Evolutionary conservation across 2,329 filamentous ascomycete genomes (phyloP).

Genomic region (Xylogone sp.): DNA sequence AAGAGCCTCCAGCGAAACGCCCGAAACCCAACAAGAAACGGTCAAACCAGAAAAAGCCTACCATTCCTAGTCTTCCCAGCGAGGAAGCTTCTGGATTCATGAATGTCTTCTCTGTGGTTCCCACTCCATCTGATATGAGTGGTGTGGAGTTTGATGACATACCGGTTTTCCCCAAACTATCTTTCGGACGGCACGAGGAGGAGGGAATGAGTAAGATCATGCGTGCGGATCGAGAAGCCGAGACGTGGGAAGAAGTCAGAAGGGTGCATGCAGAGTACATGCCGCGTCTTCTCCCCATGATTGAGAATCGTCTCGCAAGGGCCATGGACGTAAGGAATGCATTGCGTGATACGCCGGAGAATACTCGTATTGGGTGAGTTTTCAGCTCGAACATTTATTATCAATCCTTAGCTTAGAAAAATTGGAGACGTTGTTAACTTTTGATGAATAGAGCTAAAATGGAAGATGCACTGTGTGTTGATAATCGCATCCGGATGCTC

Average conservation of each 20-base stretch:
- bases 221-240: conserved; percentile 7
- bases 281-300: conserved; percentile 8
- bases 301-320: conserved; percentile 7
- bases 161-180: conserved; percentile 6
- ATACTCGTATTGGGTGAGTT: conserved; percentile 25
- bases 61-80: neutral
- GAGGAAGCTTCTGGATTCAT: neutral
- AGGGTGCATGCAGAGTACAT: conserved; percentile 6
- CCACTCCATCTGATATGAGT: neutral
- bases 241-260: conserved; percentile 13
- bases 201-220: conserved; percentile 12
- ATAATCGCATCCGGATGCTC: conserved; percentile 30
- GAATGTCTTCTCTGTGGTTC: neutral
- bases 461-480: conserved; percentile 21
- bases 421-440: neutral
- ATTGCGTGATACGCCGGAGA: conserved; percentile 30
- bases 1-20: neutral
- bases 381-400: too few relatives aligned
- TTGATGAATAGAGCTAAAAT: conserved; percentile 21
- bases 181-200: conserved; percentile 10
- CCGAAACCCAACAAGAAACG: neutral
- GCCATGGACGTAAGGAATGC: conserved; percentile 7
- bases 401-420: neutral
- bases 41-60: neutral
- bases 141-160: neutral